Evolutionary conservation across 495 filamentous ascomycete genomes (phyloP), one percentile per base, ranked within the genome.

Genomic region (Filosporella fistucella): DNA sequence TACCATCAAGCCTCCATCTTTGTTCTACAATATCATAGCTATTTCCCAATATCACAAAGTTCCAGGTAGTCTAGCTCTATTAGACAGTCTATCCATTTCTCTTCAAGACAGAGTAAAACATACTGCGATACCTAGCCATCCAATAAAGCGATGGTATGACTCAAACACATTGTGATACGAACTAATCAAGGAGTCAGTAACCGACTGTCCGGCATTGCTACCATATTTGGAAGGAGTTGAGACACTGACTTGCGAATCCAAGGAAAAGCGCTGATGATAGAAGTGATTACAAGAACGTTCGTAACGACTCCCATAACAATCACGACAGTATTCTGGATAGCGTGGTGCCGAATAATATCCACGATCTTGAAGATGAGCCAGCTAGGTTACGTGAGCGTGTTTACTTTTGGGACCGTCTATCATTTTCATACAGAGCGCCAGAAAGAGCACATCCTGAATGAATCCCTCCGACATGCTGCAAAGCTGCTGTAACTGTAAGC

Each of bases 391-490:
- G 0, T 43, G 54, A 58, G 24, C 58, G 50, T 24, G n/a, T n/a
- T 26, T 26, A 21, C 30, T 22, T 20, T 32, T 34, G 3, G 4
- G 30, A 10, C 18, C 11, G 40, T 42, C 44, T 10, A 42, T 29
- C 18, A 34, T 42, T 37, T n/a, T 20, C 58, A 63, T 64, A 68
- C 68, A 44, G 55, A 47, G 66, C 65, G 13, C 68, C 68, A 18
- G 68, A 71, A 20, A 71, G 62, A 8, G 66, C 68, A 42, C 66
- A 69, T 22, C 68, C 68, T 2, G 68, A 71, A 53, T 71, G 68
- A 24, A 71, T 68, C 30, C 68, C 68, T 26, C 68, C 68, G 30
- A 71, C 65, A 43, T 71, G 68, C 49, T 71, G 68, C 41, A 71
- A 43, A 33, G 67, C 47, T 8, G 68, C 68, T 2, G 66, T 69